Percentiles rank a stretch among this genome's conserved stretches.
Evolutionary conservation across 768 basidiomycete species (phyloP).

Genomic region (Chalciporus sphaerocephalus): DNA sequence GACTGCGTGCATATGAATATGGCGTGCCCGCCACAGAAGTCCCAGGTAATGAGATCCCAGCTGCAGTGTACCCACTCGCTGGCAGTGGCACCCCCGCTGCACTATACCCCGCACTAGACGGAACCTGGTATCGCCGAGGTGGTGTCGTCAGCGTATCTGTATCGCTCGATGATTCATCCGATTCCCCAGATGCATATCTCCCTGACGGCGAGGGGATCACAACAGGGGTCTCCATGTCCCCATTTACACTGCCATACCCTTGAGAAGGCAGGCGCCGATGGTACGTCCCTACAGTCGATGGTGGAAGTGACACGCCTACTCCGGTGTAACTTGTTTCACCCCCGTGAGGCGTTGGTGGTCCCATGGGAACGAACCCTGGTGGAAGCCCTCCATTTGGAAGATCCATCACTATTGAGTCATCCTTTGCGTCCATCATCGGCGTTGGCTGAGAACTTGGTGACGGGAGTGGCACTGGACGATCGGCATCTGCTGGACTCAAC

Average conservation of each 20-base stretch:
- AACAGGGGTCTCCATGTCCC: conserved; percentile 10
- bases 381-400: conserved; percentile 31
- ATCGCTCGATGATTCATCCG: conserved; percentile 32
- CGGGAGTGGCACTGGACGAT: conserved; percentile 34
- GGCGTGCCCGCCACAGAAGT: conserved; percentile 14
- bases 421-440: conserved; percentile 1
- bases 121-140: conserved; percentile 16
- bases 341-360: conserved; percentile 15
- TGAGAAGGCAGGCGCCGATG: conserved; percentile 22
- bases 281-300: conserved; percentile 26
- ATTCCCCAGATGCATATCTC: conserved; percentile 14
- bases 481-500: conserved; percentile 40
- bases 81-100: conserved; percentile 13
- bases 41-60: conserved; percentile 5
- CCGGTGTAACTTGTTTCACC: conserved; percentile 22
- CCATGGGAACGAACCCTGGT: conserved; percentile 35
- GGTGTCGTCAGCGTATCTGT: conserved; percentile 36
- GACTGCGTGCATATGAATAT: conserved; percentile 16
- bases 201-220: conserved; percentile 30
- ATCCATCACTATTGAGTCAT: conserved; percentile 21
- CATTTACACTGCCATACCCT: conserved; percentile 10
- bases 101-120: conserved; percentile 17
- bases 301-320: conserved; percentile 30
- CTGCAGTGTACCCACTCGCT: conserved; percentile 11
- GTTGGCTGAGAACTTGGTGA: conserved; percentile 2